Percentiles rank a stretch among this genome's conserved stretches.
Evolutionary conservation across 495 filamentous ascomycete species (phyloP).

Genomic region (Thermothielavioides terrestris): DNA sequence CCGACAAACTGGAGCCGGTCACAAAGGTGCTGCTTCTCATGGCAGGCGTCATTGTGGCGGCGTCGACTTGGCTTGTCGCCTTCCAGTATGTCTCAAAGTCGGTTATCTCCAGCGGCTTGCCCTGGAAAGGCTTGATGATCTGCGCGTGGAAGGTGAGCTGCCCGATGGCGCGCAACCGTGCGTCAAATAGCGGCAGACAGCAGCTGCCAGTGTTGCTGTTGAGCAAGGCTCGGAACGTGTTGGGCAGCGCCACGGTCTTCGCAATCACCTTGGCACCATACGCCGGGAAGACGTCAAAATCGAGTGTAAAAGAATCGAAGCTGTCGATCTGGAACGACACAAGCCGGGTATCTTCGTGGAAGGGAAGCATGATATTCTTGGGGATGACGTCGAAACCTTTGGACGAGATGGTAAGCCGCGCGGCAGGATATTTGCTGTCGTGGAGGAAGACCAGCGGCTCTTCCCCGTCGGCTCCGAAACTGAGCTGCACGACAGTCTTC

Average conservation of each 20-base stretch:
- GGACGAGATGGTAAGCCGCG: conserved; percentile 89
- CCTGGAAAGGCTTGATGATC: conserved; percentile 92
- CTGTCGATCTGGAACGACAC: conserved; percentile 96
- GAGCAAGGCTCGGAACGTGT: conserved; percentile 63
- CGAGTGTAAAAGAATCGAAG: conserved; percentile 82
- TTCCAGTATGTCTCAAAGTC: conserved; percentile 99
- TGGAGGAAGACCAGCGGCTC: conserved; percentile 82
- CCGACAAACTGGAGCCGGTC: conserved; percentile 88
- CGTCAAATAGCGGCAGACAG: conserved; percentile 84
- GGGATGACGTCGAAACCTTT: conserved; percentile 94
- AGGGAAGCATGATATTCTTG: conserved; percentile 85
- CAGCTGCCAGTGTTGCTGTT: conserved; percentile 67
- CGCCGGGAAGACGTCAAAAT: conserved; percentile 96
- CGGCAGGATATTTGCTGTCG: conserved; percentile 88
- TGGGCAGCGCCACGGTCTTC: conserved; percentile 82
- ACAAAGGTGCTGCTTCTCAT: conserved; percentile 67
- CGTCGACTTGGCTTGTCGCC: conserved; percentile 83
- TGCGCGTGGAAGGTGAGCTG: conserved; percentile 90
- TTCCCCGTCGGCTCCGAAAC: conserved; percentile 64
- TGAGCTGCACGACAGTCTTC: conserved; percentile 87
- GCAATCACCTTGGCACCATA: conserved; percentile 97
- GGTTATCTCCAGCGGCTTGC: conserved; percentile 89
- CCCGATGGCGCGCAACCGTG: conserved; percentile 84
- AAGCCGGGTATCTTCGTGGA: conserved; percentile 86
- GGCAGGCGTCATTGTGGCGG: conserved; percentile 26